Base-by-base conservation (phyloP, 2,329 filamentous ascomycete genomes). In the Allantophomopsis lycopodina region DNA sequence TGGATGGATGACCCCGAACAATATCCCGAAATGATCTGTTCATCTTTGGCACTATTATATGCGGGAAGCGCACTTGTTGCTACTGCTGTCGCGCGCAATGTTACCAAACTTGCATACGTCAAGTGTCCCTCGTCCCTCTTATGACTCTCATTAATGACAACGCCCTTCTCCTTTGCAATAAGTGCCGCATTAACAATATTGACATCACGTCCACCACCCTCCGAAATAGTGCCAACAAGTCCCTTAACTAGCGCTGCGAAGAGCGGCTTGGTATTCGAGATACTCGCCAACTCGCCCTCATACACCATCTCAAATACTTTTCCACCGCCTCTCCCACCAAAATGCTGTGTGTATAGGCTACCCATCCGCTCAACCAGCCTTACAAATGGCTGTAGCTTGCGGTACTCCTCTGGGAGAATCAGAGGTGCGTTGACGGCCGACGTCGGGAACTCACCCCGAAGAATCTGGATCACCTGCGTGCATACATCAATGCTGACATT, bases 401-500 rank as follows among this genome's bases (percentile, higher is more conserved):
- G 69, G 54, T 85, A 87, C 58, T 89, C 83, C 46, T 87, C 83
- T 0, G 83, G 82, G 13, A 88, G 64, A 45, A 89, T 89, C 40
- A 89, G 70, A 4, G 84, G 83, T 0, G 83, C 83, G 47, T 91
- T 89, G 53, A 89, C 83, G 5, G 83, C 83, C 15, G 71, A 76
- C 1, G 81, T 82, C 0, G 84, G 83, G 1, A 88, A 65, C 1
- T 80, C 79, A 3, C 83, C 83, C 0, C 68, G 65, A 2, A 91
- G 64, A 33, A 89, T 84, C 42, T 79, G 71, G 0, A 83, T 67
- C 11, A 88, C 81, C 59, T 91, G 83, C 28, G 79, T 78, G 57
- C 83, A 89, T 7, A 89, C 84, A 49, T 89, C 84, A 45, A 88
- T 72, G 1, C 79, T 83, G 3, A 88, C 83, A 44, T 87, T 88